These are phyloP conservation scores for Monosporozyma solicola DNA, from an alignment of 805 yeast species.

Conservation along the genomic window DNA sequence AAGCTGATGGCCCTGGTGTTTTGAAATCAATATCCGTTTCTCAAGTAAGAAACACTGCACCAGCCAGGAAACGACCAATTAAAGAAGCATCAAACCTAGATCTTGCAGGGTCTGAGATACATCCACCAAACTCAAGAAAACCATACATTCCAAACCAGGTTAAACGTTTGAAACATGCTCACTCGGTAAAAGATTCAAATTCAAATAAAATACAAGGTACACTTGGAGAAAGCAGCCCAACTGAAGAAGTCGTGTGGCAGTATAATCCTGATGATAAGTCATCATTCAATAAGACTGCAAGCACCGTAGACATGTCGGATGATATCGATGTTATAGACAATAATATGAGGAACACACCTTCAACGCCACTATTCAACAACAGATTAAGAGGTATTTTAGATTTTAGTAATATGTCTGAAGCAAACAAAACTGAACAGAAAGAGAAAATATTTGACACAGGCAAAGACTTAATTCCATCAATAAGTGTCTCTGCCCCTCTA, in stretches of 20 bases:
- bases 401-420: slow-evolving; percentile 8
- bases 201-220: background rate
- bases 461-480: background rate
- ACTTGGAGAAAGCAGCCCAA: slow-evolving; percentile 7
- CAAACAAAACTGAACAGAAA: background rate
- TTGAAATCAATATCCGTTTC: slow-evolving; percentile 25
- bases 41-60: slow-evolving; percentile 21
- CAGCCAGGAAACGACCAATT: background rate
- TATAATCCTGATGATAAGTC: slow-evolving; percentile 19
- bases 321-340: slow-evolving; percentile 5
- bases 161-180: background rate
- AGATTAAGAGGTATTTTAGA: slow-evolving; percentile 20
- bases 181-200: background rate
- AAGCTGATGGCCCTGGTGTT: slow-evolving; percentile 8
- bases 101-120: background rate
- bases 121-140: background rate
- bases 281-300: slow-evolving; percentile 9
- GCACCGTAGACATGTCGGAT: slow-evolving; percentile 15
- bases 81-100: background rate
- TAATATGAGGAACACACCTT: slow-evolving; percentile 18
- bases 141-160: background rate
- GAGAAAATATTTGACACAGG: background rate
- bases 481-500: too few relatives aligned
- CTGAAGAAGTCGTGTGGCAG: slow-evolving; percentile 29
- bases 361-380: slow-evolving; percentile 25